Conservation (phyloP, 75 land plant species). For the Cryptomeria japonica region DNA sequence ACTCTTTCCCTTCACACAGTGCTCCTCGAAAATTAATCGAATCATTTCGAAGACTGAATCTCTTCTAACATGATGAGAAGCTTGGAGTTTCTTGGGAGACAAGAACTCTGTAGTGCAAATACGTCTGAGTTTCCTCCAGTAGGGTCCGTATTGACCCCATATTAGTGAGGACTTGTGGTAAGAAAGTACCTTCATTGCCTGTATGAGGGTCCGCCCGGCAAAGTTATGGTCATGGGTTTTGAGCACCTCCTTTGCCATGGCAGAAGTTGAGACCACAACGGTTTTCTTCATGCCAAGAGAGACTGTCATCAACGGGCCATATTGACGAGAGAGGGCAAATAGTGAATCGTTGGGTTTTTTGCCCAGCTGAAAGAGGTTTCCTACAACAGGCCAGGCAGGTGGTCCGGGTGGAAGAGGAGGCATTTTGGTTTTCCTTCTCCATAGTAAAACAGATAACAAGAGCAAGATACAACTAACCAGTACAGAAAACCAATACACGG, state of each 20-base stretch:
- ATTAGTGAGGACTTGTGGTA: background rate
- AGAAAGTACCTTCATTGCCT: background rate
- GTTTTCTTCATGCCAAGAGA: background rate
- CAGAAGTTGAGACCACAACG: slow-evolving; percentile 23
- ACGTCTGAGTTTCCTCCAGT: background rate
- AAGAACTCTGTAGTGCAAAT: slow-evolving; percentile 14
- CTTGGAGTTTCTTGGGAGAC: slow-evolving; percentile 12
- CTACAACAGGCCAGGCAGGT: too few relatives aligned
- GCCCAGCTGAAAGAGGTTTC: too few relatives aligned
- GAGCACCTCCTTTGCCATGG: slow-evolving; percentile 25
- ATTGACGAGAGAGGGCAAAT: too few relatives aligned
- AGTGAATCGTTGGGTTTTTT: too few relatives aligned
- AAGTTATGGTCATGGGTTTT: too few relatives aligned
- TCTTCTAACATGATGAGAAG: background rate
- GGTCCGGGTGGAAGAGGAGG: background rate
- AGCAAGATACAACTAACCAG: too few relatives aligned
- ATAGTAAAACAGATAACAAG: background rate
- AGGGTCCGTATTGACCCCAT: slow-evolving; percentile 8
- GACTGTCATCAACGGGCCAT: too few relatives aligned
- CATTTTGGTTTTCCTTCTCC: background rate
- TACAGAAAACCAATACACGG: too few relatives aligned
- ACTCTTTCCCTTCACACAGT: too few relatives aligned
- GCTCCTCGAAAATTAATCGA: too few relatives aligned
- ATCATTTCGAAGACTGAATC: too few relatives aligned
- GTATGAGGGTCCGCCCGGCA: background rate